Base-by-base conservation (phyloP, 108 stramenopile genomes). In the Cyclotella atomus region DNA sequence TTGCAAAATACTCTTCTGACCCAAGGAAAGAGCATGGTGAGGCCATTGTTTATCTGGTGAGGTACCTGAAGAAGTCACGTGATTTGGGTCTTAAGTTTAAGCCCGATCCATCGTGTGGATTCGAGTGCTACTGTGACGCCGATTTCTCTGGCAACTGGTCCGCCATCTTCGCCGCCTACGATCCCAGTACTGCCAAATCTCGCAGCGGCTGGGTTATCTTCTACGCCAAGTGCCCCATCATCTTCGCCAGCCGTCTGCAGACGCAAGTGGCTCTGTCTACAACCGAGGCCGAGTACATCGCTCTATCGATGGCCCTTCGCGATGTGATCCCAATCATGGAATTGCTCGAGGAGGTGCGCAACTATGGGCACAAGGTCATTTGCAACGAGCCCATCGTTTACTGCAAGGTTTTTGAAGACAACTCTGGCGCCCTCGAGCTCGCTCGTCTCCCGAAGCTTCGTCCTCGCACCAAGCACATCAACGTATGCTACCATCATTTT, bases 121-220 rank as follows among this genome's bases (percentile, higher is more conserved):
- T 72, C 21, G 84, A 82, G 21, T 45, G 56, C 14, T 85, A 74
- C 21, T 76, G 49, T 4, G 81, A 85, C 65, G 81, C 84, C 0
- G 84, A 85, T 44, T 85, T 85, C 61, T 15, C 46, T 25, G 75
- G 77, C 21, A 66, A 73, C 24, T 75, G 67, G 71, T 17, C 6
- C 8, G 7, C 7, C 7, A 9, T 41, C 12, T 12, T 41, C 38
- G 38, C 38, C 12, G 9, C 7, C 38, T 12, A 9, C 9, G 38
- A 41, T 41, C 38, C 38, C 38, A 41, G 38, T 12, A 41, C 38
- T 9, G 38, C 38, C 7, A 41, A 41, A 41, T 41, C 38, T 9
- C 38, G 38, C 7, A 9, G 9, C 7, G 38, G 38, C 12, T 41
- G 38, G 38, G 38, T 41, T 12, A 41, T 41, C 12, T 41, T 41